Base-by-base conservation (phyloP, 2,329 filamentous ascomycete genomes). In the Cytospora leucostoma region DNA sequence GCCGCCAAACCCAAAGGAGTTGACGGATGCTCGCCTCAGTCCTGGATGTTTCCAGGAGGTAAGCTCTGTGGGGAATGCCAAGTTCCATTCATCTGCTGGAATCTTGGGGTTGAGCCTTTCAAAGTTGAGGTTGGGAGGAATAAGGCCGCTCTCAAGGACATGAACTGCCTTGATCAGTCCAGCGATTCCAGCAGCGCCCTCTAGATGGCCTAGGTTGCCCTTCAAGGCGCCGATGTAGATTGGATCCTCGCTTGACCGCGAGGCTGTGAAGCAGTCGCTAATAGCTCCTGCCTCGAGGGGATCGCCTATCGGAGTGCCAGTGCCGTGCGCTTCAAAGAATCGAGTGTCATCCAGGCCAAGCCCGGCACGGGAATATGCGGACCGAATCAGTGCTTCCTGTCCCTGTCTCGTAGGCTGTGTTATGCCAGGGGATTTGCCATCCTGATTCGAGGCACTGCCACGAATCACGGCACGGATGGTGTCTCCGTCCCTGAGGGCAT, bases 171-270 rank as follows among this genome's bases (percentile, higher is more conserved):
- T 88, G 63, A 84, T 76, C 7, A 88, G 71, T 35, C 77, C 79
- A 47, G 78, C 83, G 50, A 78, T 77, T 33, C 84, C 84, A 1
- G 84, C 82, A 6, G 81, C 83, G 4, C 82, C 79, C 67, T 85
- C 82, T 35, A 80, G 77, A 68, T 87, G 83, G 0, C 84, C 84
- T 8, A 88, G 73, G 54, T 86, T 87, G 7, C 82, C 77, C 65
- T 88, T 88, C 1, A 82, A 79, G 0, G 84, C 78, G 3, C 86
- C 86, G 0, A 88, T 71, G 59, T 71, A 72, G 7, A 76, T 66
- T 0, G 71, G 71, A 8, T 72, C 67, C 3, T 67, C 59, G 4
- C 56, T 38, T 0, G 69, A 66, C 11, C 73, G 71, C 38, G 68
- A 66, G 5, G 60, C 62, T 13, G 71, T 71, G 33, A 59, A 59